Evolutionary conservation across 2,329 filamentous ascomycete species (phyloP).

Genomic region (Fusarium marasasianum): DNA sequence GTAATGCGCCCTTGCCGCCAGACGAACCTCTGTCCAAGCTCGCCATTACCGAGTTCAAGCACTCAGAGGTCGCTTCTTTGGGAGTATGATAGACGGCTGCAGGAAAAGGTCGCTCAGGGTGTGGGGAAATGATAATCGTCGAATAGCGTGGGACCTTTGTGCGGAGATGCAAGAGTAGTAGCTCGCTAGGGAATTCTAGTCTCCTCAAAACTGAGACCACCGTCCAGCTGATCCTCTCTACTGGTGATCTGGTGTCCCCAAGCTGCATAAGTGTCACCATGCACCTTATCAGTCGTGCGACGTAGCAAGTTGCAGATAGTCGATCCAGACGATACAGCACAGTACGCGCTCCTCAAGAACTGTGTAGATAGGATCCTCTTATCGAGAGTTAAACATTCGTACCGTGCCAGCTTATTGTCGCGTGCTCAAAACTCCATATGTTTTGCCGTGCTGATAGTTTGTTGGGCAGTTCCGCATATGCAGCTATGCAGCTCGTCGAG

Average conservation of each 20-base stretch:
- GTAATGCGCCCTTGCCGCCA: slow-evolving; percentile 71
- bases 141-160: slow-evolving; percentile 34
- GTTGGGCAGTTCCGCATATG: slow-evolving; percentile 43
- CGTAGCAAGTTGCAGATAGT: slow-evolving; percentile 22
- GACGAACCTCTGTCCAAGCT: slow-evolving; percentile 53
- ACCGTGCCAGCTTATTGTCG: slow-evolving; percentile 11
- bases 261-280: slow-evolving; percentile 34
- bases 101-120: slow-evolving; percentile 26
- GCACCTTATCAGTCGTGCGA: slow-evolving; percentile 30
- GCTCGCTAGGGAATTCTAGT: slow-evolving; percentile 41
- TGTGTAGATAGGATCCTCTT: slow-evolving; percentile 16
- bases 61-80: slow-evolving; percentile 35
- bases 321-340: slow-evolving; percentile 19
- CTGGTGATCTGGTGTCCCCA: slow-evolving; percentile 32
- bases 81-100: slow-evolving; percentile 33
- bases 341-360: slow-evolving; percentile 16
- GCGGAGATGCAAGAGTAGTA: slow-evolving; percentile 37
- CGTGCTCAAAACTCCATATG: slow-evolving; percentile 9
- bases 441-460: slow-evolving; percentile 18
- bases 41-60: slow-evolving; percentile 50
- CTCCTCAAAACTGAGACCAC: slow-evolving; percentile 35
- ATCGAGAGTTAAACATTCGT: slow-evolving; percentile 7
- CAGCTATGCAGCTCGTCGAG: slow-evolving; percentile 33
- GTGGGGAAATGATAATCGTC: slow-evolving; percentile 33
- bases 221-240: slow-evolving; percentile 36